A percentile compares a stretch with the other conserved stretches of the same genome.
These are phyloP conservation scores for Hydrangea macrophylla DNA, from an alignment of 148 eudicot species.

Conservation along the genomic window DNA sequence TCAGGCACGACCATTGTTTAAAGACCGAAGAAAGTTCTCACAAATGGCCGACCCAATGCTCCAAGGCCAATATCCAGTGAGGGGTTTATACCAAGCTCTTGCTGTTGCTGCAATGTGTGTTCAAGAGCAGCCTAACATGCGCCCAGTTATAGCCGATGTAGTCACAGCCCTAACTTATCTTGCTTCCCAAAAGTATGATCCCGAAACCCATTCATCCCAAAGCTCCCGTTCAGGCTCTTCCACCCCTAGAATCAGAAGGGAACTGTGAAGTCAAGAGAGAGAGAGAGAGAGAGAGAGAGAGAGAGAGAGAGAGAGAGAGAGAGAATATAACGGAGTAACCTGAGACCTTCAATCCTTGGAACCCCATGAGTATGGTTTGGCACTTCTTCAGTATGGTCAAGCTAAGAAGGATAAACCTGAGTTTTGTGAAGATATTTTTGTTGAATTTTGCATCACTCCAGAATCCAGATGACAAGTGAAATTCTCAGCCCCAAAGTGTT, in stretches of 20 bases:
- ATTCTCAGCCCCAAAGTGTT: neutral
- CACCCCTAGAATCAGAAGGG: constrained; percentile 42
- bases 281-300: neutral
- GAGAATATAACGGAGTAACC: no score
- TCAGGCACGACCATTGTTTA: constrained; percentile 60
- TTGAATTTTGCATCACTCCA: neutral
- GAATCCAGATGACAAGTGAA: neutral
- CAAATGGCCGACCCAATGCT: constrained; percentile 58
- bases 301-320: neutral
- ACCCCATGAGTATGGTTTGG: neutral
- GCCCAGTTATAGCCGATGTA: constrained; percentile 59
- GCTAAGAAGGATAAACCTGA: neutral
- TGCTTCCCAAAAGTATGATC: constrained; percentile 50
- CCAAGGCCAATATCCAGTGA: constrained; percentile 51
- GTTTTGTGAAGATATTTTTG: neutral
- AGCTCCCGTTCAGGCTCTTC: constrained; percentile 40
- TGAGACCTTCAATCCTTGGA: neutral
- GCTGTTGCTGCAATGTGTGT: constrained; percentile 70
- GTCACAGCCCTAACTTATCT: constrained; percentile 54
- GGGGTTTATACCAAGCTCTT: constrained; percentile 62
- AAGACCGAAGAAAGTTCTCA: constrained; percentile 52
- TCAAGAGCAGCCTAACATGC: constrained; percentile 57
- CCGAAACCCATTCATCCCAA: constrained; percentile 30
- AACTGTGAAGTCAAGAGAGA: neutral
- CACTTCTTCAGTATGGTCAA: neutral